Percentiles rank a stretch among this genome's conserved stretches.
These are phyloP conservation scores for Pleurotus tuber-regium DNA, from an alignment of 768 basidiomycete genomes.

Conservation along the genomic window DNA sequence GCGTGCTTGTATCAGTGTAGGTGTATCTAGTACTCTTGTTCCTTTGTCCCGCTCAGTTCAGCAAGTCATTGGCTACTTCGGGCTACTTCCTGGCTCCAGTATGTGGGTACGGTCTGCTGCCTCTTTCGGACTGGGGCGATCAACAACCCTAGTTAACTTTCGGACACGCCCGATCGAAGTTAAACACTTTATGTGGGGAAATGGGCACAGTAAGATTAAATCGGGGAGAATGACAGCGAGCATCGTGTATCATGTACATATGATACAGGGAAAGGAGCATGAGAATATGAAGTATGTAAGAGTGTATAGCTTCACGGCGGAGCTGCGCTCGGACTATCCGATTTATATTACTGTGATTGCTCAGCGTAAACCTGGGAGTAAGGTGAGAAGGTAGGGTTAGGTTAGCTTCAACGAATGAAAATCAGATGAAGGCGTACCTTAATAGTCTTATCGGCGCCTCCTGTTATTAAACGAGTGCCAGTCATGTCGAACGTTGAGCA, in stretches of 20 bases:
- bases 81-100: too few species aligned
- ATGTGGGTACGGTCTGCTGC: too few species aligned
- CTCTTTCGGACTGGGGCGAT: not conserved
- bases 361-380: slow-evolving; percentile 61
- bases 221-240: too few species aligned
- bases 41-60: too few species aligned
- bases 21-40: too few species aligned
- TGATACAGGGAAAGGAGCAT: not conserved
- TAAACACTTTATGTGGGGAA: not conserved
- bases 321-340: not conserved
- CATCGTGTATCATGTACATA: not conserved
- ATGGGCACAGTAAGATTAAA: too few species aligned
- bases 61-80: too few species aligned
- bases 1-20: too few species aligned
- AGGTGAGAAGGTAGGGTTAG: not conserved
- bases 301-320: not conserved
- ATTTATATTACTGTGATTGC: slow-evolving; percentile 55
- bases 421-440: slow-evolving; percentile 54
- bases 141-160: not conserved
- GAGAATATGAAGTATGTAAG: too few species aligned
- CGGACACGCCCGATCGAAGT: not conserved
- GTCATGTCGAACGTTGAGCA: slow-evolving; percentile 97
- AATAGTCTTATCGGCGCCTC: slow-evolving; percentile 98
- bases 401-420: slow-evolving; percentile 3
- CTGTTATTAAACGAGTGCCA: slow-evolving; percentile 91